Conservation (phyloP, 2,329 filamentous ascomycete genomes). For the Clarireedia monteithiana region DNA sequence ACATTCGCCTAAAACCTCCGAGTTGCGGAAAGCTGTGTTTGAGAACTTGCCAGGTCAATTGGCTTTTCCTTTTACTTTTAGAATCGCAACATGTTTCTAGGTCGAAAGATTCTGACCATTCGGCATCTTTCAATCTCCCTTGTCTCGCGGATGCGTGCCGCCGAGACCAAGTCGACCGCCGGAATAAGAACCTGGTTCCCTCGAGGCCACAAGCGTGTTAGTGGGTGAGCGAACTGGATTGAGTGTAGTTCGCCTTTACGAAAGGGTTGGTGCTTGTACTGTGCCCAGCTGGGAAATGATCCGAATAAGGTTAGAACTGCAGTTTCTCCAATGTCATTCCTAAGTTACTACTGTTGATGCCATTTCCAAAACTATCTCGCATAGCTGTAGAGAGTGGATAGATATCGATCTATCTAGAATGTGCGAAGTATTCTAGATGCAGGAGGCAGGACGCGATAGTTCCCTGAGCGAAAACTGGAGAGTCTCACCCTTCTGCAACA, state of each 20-base stretch:
- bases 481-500: too few species aligned
- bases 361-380: too few species aligned
- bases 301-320: too few species aligned
- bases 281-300: not conserved
- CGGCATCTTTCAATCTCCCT: constrained; percentile 8
- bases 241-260: not conserved
- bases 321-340: too few species aligned
- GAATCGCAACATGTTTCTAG: not conserved
- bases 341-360: too few species aligned
- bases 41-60: not conserved
- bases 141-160: constrained; percentile 10
- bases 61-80: not conserved
- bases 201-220: not conserved
- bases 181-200: constrained; percentile 4
- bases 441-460: too few species aligned
- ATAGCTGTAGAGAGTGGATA: too few species aligned
- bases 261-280: not conserved
- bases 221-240: not conserved
- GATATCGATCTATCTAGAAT: too few species aligned
- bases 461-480: too few species aligned
- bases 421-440: too few species aligned
- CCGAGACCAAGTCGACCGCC: not conserved
- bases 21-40: not conserved
- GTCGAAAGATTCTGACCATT: not conserved
- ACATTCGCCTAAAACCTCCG: too few species aligned